A percentile compares a stretch with the other conserved stretches of the same genome.
Evolutionary conservation across 2,329 filamentous ascomycete genomes (phyloP).

Genomic region (Colletotrichum tofieldiae): DNA sequence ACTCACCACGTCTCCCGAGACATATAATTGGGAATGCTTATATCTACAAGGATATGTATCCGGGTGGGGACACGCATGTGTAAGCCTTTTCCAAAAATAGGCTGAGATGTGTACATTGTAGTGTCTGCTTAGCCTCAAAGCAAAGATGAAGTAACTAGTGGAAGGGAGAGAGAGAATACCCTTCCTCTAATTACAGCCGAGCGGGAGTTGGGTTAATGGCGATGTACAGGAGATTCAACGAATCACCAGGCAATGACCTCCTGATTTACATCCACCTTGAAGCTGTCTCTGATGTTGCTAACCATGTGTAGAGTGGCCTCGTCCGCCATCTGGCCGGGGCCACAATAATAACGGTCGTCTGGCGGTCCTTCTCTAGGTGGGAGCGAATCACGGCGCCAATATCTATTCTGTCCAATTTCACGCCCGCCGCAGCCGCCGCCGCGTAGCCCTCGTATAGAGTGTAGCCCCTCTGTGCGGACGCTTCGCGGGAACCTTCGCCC

Average conservation of each 20-base stretch:
- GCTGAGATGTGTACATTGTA: no score
- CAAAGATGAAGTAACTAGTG: no score
- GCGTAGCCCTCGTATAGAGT: not conserved
- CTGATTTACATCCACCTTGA: slow-evolving; percentile 46
- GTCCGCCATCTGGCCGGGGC: slow-evolving; percentile 51
- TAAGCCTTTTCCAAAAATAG: no score
- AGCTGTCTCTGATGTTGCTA: slow-evolving; percentile 36
- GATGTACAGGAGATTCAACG: no score
- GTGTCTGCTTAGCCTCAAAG: no score
- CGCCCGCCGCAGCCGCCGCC: no score
- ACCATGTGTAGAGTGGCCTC: slow-evolving; percentile 48
- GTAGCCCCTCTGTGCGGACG: slow-evolving; percentile 40
- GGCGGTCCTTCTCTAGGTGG: slow-evolving; percentile 3
- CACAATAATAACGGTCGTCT: slow-evolving; percentile 46
- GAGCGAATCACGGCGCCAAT: slow-evolving; percentile 44
- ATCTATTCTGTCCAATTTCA: slow-evolving; percentile 42
- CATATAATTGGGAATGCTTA: no score
- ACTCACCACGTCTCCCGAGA: no score
- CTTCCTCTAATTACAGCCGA: not conserved
- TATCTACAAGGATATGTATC: no score
- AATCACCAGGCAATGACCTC: slow-evolving; percentile 49
- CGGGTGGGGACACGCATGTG: no score
- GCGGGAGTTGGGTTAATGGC: not conserved
- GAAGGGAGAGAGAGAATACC: not conserved
- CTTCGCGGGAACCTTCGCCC: slow-evolving; percentile 46